A percentile compares a stretch with the other conserved stretches of the same genome.
Evolutionary conservation across 2,329 filamentous ascomycete species (phyloP).

Genomic region (Fusarium beomiforme): DNA sequence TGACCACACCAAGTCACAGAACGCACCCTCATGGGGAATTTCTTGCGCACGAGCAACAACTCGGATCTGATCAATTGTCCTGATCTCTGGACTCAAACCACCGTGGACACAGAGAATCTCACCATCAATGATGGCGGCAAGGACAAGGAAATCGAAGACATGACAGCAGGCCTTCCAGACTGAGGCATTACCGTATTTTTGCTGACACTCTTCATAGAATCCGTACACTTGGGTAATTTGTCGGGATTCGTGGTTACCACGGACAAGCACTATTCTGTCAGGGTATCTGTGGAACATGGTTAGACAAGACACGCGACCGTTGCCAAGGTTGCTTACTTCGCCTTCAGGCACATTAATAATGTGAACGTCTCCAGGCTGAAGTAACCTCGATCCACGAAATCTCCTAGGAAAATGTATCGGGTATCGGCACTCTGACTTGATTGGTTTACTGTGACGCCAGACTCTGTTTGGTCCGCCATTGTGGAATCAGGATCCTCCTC

Average conservation of each 20-base stretch:
- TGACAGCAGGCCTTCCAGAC: slow-evolving; percentile 99
- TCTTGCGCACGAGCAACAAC: slow-evolving; percentile 98
- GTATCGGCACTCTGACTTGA: slow-evolving; percentile 62
- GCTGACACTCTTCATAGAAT: slow-evolving; percentile 97
- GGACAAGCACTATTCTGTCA: slow-evolving; percentile 92
- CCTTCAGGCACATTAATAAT: slow-evolving; percentile 93
- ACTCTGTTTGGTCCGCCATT: slow-evolving; percentile 46
- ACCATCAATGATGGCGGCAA: slow-evolving; percentile 97
- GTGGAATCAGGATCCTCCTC: slow-evolving; percentile 47
- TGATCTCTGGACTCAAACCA: slow-evolving; percentile 87
- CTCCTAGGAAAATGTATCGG: slow-evolving; percentile 74
- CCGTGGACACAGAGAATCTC: slow-evolving; percentile 99
- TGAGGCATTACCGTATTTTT: slow-evolving; percentile 98
- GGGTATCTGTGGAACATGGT: slow-evolving; percentile 74
- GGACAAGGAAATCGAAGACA: slow-evolving; percentile 97
- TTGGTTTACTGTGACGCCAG: slow-evolving; percentile 49
- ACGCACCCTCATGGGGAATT: slow-evolving; percentile 97
- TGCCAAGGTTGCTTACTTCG: slow-evolving; percentile 57
- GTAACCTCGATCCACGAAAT: slow-evolving; percentile 97
- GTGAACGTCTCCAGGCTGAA: slow-evolving; percentile 99
- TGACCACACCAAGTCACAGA: slow-evolving; percentile 98
- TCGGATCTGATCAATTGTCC: slow-evolving; percentile 98
- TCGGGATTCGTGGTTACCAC: slow-evolving; percentile 96
- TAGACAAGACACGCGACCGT: slow-evolving; percentile 22
- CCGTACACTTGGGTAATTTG: slow-evolving; percentile 99